Base-by-base conservation (phyloP, 225 moss, liverwort and hornwort species). In the Pseudoscleropodium purum region DNA sequence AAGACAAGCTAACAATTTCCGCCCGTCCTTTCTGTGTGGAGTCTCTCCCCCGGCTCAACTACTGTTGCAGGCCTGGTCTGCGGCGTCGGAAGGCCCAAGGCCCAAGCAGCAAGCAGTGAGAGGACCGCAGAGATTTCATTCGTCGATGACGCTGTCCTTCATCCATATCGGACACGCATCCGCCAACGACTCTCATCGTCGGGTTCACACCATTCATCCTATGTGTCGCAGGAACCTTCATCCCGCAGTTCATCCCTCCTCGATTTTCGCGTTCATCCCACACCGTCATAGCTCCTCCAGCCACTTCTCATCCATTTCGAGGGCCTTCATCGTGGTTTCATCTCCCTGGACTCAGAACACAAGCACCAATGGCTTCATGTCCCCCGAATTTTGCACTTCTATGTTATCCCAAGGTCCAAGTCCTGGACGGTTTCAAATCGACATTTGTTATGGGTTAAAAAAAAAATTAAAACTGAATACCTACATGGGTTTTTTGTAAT, bases 71-170 rank as follows among this genome's bases (percentile, higher is more conserved):
- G 89, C 84, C 70, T 79, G 78, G 26, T 20, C 75, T 86, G 72
- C 37, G 74, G 81, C 87, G 57, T 79, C 47, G 54, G 65, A 31
- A 60, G 54, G 79, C 43, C 57, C 56, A 56, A 56, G 29, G 59
- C 56, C 59, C 21, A 77, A 69, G 54, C 25, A 29, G 36, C 9
- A 20, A 29, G 36, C 5, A 20, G 25, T 7, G 70, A 66, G 74
- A 66, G 36, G 31, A 63, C 65, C 43, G 8, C 70, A 29, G 25
- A 11, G 15, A 7, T 41, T 88, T 78, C 88, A 70, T 82, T 27
- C 87, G 29, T 85, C n/a, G 0, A 24, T 1, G 20, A 2, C 15
- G 16, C 45, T 23, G 3, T 0, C 0, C 3, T 66, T 66, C 84
- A 72, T 87, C 65, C 63, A 34, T 1, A 2, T 2, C 5, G 1